A percentile compares a stretch with the other conserved stretches of the same genome.
phyloP scores from a whole-genome alignment of 306 rosid species.

The Gastrolobium bilobum region DNA sequence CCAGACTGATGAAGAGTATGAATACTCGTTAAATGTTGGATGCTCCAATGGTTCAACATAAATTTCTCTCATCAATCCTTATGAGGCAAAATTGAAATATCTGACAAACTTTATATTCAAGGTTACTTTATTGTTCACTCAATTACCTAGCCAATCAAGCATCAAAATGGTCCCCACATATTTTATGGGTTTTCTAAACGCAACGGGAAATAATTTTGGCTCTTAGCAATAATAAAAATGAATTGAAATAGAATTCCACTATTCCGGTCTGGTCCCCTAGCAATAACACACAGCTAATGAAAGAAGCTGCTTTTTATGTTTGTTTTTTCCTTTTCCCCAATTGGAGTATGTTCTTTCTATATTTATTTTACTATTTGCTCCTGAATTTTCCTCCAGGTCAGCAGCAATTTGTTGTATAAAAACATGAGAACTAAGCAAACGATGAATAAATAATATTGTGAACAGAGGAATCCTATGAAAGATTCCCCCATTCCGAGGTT shows the following conservation, averaged over 20 bases:
- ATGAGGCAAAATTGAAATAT: conserved; percentile 28
- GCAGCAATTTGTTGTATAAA: conserved; percentile 14
- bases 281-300: not conserved
- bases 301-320: conserved; percentile 17
- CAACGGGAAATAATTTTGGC: conserved; percentile 36
- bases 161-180: conserved; percentile 45
- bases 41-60: conserved; percentile 27
- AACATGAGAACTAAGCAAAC: conserved; percentile 33
- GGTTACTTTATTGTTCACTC: conserved; percentile 25
- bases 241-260: not conserved
- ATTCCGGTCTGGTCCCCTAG: conserved; percentile 3
- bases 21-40: conserved; percentile 7
- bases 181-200: conserved; percentile 27
- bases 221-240: conserved; percentile 36
- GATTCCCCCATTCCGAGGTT: conserved; percentile 43
- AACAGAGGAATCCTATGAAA: conserved; percentile 58
- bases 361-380: conserved; percentile 5
- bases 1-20: not conserved
- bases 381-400: not conserved
- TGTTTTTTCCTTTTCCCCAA: not conserved
- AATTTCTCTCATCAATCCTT: conserved; percentile 42
- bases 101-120: conserved; percentile 5
- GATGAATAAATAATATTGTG: conserved; percentile 32
- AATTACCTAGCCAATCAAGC: conserved; percentile 31
- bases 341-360: not conserved